Evolutionary conservation across 257 asterid species (phyloP).

Genomic region (Jacaranda copaia): DNA sequence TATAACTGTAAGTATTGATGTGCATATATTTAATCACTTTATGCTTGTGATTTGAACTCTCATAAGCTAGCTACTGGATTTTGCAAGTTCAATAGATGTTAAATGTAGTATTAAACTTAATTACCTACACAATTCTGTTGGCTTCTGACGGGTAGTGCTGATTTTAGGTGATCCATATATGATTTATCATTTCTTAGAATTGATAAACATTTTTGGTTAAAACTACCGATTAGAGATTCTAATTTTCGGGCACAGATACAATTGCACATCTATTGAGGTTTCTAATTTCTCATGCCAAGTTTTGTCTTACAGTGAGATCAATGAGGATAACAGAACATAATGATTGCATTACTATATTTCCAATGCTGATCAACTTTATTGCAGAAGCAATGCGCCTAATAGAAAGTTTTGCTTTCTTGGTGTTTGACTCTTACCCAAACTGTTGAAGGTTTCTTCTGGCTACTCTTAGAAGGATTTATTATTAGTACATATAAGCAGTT

Average conservation of each 20-base stretch:
- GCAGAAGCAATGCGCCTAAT: too few relatives aligned
- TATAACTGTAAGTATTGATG: constrained; percentile 83
- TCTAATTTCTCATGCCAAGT: constrained; percentile 1
- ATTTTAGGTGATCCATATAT: neutral
- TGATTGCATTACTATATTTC: neutral
- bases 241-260: neutral
- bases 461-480: neutral
- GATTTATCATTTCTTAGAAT: neutral
- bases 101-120: constrained; percentile 2
- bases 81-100: constrained; percentile 4
- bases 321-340: constrained; percentile 9
- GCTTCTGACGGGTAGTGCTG: constrained; percentile 12
- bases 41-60: constrained; percentile 25
- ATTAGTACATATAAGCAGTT: neutral
- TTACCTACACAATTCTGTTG: constrained; percentile 27
- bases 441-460: neutral
- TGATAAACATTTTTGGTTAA: neutral
- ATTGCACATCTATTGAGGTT: neutral
- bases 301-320: neutral
- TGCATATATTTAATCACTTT: neutral
- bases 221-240: neutral
- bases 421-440: neutral
- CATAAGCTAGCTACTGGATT: neutral
- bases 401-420: neutral
- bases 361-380: neutral